Base-by-base conservation (phyloP, 805 yeast species). In the Ogataea wickerhamii region DNA sequence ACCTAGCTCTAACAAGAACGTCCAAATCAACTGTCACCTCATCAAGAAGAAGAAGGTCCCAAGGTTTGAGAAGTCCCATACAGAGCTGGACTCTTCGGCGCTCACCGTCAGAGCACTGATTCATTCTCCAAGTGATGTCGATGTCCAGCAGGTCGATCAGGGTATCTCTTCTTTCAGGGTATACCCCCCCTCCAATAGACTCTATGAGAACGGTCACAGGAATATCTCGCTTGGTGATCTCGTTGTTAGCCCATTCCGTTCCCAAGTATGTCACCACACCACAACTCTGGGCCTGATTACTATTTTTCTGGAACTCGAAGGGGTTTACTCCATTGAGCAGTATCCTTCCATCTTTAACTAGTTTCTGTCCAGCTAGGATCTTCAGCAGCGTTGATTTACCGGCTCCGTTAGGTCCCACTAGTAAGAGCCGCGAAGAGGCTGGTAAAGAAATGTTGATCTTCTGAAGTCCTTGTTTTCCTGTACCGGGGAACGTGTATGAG, bases 21-120 rank as follows among this genome's bases (percentile, higher is more conserved):
- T 93, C 98, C 49, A 93, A 70, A 60, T 93, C 98, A 19, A 93
- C 96, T 0, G 98, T 93, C 26, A 93, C 98, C 60, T 93, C 98
- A 59, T 93, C 98, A 33, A 93, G 67, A n/a, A 93, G 66, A 22
- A 93, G 65, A 16, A 88, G 70, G 44, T 77, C 78, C 95, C 97
- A 93, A 5, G 97, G 97, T 52, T 82, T 80, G 44, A 91, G 64
- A 33, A 93, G 69, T 0, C 98, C 98, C 96, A 93, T 88, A 23
- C 82, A 85, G 41, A 93, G 67, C 57, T 93, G 98, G 2, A 93
- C 98, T 43, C 98, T 70, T 49, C 98, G 72, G 43, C 98, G 74
- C 58, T 93, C 97, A 19, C 98, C 98, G 58, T 93, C 98, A 34
- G 95, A 83, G 28, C 91, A 80, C 34, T 76, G 77, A 48, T 85